These are phyloP conservation scores for Vigna unguiculata DNA, from an alignment of 306 rosid genomes.

Conservation along the genomic window DNA sequence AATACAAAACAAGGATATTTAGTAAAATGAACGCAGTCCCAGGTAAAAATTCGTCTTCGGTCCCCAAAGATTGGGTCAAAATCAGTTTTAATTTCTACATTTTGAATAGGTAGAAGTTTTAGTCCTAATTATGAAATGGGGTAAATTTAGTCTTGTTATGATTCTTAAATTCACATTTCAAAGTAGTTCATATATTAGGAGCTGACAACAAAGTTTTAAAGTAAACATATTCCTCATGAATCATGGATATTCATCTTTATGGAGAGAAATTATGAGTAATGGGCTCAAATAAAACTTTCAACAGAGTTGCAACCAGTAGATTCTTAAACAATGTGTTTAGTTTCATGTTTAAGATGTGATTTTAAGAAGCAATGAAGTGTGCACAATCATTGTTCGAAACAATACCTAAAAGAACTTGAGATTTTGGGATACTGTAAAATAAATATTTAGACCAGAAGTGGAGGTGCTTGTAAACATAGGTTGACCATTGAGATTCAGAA, in stretches of 20 bases:
- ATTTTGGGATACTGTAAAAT: background rate
- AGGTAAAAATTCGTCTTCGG: no score
- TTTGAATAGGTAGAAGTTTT: no score
- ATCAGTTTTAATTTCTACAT: no score
- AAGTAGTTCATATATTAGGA: background rate
- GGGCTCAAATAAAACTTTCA: slow-evolving; percentile 1
- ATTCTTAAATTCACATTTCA: background rate
- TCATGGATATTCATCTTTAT: background rate
- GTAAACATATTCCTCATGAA: background rate
- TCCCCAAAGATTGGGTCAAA: no score
- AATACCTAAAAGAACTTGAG: background rate
- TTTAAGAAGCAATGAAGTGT: background rate
- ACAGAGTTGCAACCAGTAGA: no score
- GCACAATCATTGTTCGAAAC: background rate
- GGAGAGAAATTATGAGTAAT: background rate
- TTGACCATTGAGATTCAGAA: slow-evolving; percentile 30
- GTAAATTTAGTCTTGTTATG: background rate
- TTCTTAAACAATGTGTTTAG: no score
- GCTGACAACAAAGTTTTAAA: background rate
- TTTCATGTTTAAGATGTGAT: no score
- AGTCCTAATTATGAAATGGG: no score
- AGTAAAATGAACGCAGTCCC: no score
- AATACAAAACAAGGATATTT: no score
- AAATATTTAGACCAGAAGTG: background rate
- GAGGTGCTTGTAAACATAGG: slow-evolving; percentile 21